A percentile compares a stretch with the other conserved stretches of the same genome.
Evolutionary conservation across 352 stramenopile species (phyloP).

Genomic region (Blastocystis sp.): DNA sequence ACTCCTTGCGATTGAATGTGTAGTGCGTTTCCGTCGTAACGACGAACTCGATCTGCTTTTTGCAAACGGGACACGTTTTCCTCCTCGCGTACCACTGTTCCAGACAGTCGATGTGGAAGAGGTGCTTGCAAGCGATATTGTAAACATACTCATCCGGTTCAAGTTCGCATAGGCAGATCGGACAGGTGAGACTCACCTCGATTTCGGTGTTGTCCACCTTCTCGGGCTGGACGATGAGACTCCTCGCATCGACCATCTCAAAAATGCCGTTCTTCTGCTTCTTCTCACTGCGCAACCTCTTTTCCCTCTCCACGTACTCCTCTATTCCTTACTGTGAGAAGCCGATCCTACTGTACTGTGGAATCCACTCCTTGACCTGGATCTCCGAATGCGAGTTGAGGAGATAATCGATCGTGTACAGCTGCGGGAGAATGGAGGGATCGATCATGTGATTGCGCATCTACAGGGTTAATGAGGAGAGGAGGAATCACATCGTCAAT

Average conservation of each 20-base stretch:
- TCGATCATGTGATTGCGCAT: conserved; percentile 65
- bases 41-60: conserved; percentile 57
- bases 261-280: conserved; percentile 23
- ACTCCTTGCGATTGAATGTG: conserved; percentile 45
- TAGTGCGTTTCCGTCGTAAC: conserved; percentile 46
- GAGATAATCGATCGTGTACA: conserved; percentile 63
- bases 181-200: conserved; percentile 20
- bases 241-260: not conserved
- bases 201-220: not conserved
- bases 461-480: not conserved
- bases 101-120: conserved; percentile 64
- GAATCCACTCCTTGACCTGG: conserved; percentile 28
- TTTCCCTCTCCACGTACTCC: not conserved
- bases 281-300: not conserved
- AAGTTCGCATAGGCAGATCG: conserved; percentile 59
- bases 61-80: conserved; percentile 51
- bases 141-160: conserved; percentile 40
- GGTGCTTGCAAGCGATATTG: conserved; percentile 47
- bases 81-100: conserved; percentile 48
- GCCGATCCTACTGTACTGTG: conserved; percentile 1
- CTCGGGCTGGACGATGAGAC: not conserved
- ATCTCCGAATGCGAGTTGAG: conserved; percentile 47
- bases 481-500: conserved; percentile 7
- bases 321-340: not conserved
- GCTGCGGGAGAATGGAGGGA: conserved; percentile 24